These are phyloP conservation scores for Starmerella powellii DNA, from an alignment of 805 yeast genomes.

Conservation along the genomic window DNA sequence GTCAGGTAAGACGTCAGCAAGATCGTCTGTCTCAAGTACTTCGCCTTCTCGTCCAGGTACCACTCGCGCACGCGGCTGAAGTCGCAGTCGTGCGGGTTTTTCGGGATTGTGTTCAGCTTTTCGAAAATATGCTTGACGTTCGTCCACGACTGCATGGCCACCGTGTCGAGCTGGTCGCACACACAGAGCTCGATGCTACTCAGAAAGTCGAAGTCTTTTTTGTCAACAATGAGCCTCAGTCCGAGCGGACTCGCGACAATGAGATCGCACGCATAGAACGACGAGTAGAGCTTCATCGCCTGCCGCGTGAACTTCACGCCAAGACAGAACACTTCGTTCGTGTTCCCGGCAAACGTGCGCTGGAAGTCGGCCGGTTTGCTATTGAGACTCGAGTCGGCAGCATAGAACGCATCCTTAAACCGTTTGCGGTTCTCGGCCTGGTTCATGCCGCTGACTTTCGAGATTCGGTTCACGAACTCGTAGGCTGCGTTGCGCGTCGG, in stretches of 20 bases:
- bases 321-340: slow-evolving; percentile 79
- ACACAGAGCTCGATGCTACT: slow-evolving; percentile 76
- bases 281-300: slow-evolving; percentile 68
- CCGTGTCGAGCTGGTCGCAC: slow-evolving; percentile 72
- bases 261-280: slow-evolving; percentile 74
- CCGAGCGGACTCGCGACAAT: slow-evolving; percentile 90
- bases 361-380: slow-evolving; percentile 76
- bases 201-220: slow-evolving; percentile 63
- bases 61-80: slow-evolving; percentile 86
- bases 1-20: slow-evolving; percentile 64
- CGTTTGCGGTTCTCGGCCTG: slow-evolving; percentile 73
- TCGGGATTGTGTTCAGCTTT: slow-evolving; percentile 65
- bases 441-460: slow-evolving; percentile 50
- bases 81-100: slow-evolving; percentile 69
- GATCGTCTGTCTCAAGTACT: slow-evolving; percentile 61
- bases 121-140: slow-evolving; percentile 59
- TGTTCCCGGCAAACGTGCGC: slow-evolving; percentile 71
- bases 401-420: slow-evolving; percentile 58
- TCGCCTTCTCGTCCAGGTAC: slow-evolving; percentile 75
- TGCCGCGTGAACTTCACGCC: slow-evolving; percentile 89
- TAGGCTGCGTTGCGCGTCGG: slow-evolving; percentile 77
- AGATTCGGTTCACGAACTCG: slow-evolving; percentile 51
- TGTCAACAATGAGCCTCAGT: slow-evolving; percentile 60
- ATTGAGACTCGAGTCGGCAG: slow-evolving; percentile 37
- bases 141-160: slow-evolving; percentile 88